phyloP scores from a whole-genome alignment of 2,329 filamentous ascomycete species.

The Claviceps paspali region DNA sequence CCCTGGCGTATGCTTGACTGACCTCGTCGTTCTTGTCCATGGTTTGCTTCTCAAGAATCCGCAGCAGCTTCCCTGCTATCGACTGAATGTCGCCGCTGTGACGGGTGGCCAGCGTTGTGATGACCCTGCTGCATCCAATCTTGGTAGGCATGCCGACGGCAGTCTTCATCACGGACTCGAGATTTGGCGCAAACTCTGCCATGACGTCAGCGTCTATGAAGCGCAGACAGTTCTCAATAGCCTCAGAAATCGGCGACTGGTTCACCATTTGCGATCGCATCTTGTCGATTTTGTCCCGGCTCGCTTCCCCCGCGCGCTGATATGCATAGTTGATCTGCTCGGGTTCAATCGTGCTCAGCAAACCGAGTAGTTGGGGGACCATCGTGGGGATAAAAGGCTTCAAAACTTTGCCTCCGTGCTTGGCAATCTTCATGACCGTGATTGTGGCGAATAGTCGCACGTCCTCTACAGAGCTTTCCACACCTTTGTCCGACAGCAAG shows the following conservation, averaged over 20 bases:
- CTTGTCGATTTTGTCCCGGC: constrained; percentile 80
- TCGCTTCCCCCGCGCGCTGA: constrained; percentile 75
- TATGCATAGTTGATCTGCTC: constrained; percentile 87
- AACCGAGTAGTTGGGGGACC: constrained; percentile 62
- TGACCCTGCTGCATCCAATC: constrained; percentile 72
- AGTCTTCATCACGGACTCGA: constrained; percentile 68
- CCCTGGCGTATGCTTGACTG: constrained; percentile 72
- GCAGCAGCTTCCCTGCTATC: constrained; percentile 61
- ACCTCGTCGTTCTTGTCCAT: constrained; percentile 91
- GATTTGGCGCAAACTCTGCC: constrained; percentile 51
- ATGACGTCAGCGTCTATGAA: constrained; percentile 68
- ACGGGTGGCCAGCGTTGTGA: constrained; percentile 72
- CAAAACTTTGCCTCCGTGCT: constrained; percentile 68
- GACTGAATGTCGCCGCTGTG: constrained; percentile 61
- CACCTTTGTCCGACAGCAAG: constrained; percentile 70
- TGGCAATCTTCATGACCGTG: constrained; percentile 77
- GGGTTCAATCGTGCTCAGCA: constrained; percentile 78
- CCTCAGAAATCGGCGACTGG: constrained; percentile 78
- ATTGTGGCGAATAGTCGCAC: constrained; percentile 71
- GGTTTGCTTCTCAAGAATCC: constrained; percentile 63
- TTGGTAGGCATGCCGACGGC: constrained; percentile 89
- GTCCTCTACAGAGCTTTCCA: constrained; percentile 79
- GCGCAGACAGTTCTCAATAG: constrained; percentile 78
- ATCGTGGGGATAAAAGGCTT: constrained; percentile 70
- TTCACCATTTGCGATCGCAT: constrained; percentile 69